Base-by-base conservation (phyloP, 1,284 basidiomycete genomes). In the Paramarasmius palmivorus region DNA sequence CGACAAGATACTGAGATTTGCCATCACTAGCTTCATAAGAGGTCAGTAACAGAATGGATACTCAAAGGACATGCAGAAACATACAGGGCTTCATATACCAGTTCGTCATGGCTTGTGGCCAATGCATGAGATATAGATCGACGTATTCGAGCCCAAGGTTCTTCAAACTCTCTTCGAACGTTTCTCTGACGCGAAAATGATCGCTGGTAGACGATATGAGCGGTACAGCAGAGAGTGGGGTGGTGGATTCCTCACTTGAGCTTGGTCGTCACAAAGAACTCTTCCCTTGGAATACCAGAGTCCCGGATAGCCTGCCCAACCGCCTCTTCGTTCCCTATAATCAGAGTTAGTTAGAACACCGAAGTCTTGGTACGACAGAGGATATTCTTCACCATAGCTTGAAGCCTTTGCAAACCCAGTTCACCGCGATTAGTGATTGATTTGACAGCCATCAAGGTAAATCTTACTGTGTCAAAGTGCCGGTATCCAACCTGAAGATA, bases 401-500 rank as follows among this genome's bases (percentile, higher is more conserved):
- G 46, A 55, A n/a, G 57, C 57, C 56, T 58, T 35, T 15, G 39
- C 23, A 3, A 29, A 34, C 17, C 41, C 49, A 23, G 42, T 35
- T 15, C n/a, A 19, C 22, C 0, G 20, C 34, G n/a, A 15, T 38
- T 22, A n/a, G 26, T 23, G 56, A 44, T n/a, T n/a, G n/a, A n/a
- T n/a, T n/a, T n/a, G n/a, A 9, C 17, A 10, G 34, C 12, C 14
- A 19, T n/a, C 32, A 12, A 9, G 41, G n/a, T n/a, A n/a, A n/a
- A n/a, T n/a, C 59, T 53, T 52, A 57, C 65, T 40, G 65, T 65
- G 46, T 65, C 65, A 4, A 66, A 57, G 37, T 63, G 63, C 12
- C 63, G 58, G 50, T 65, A 66, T 8, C 65, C 65, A n/a, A n/a
- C n/a, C n/a, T n/a, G n/a, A n/a, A n/a, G n/a, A n/a, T n/a, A n/a